These are phyloP conservation scores for Isatis lusitanica DNA, from an alignment of 441 rosid species.

Conservation along the genomic window DNA sequence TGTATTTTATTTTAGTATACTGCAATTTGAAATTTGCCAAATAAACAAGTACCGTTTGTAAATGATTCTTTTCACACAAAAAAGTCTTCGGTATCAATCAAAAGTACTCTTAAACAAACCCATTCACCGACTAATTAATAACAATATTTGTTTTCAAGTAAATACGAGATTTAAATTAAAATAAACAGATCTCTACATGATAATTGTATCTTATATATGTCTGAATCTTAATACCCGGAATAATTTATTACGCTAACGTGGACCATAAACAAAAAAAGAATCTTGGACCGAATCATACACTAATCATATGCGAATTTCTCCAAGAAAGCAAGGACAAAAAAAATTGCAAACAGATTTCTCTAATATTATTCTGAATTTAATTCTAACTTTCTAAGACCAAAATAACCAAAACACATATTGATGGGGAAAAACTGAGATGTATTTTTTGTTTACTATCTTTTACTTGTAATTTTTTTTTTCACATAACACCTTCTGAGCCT, in stretches of 20 bases:
- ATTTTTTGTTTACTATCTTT: neutral
- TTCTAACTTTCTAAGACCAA: neutral
- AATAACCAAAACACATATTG: neutral
- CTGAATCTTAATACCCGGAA: constrained; percentile 18
- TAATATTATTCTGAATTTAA: neutral
- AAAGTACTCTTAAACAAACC: constrained; percentile 2
- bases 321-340: neutral
- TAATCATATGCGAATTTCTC: constrained; percentile 29
- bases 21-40: neutral
- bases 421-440: neutral
- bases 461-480: neutral
- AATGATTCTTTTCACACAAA: constrained; percentile 34
- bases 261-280: constrained; percentile 22
- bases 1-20: neutral
- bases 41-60: constrained; percentile 6
- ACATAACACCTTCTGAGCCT: neutral
- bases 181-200: constrained; percentile 5
- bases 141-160: neutral
- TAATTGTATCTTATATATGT: constrained; percentile 2
- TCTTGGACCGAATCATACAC: constrained; percentile 28
- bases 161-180: neutral
- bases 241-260: constrained; percentile 15
- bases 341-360: neutral
- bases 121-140: constrained; percentile 15
- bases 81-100: constrained; percentile 14